These are phyloP conservation scores for Biscogniauxia marginata DNA, from an alignment of 2,329 filamentous ascomycete species.

Conservation along the genomic window DNA sequence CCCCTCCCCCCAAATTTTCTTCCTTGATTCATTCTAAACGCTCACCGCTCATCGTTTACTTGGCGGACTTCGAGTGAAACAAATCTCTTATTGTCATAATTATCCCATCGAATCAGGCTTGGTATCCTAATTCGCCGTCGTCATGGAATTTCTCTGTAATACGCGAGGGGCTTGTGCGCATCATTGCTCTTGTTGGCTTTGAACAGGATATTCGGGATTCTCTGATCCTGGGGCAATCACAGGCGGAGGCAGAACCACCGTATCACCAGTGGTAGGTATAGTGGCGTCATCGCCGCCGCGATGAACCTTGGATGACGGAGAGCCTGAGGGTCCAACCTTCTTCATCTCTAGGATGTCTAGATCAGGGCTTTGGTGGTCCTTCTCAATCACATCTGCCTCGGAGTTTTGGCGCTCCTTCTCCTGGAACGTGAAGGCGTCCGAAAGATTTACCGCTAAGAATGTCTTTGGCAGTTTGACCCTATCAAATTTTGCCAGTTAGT, in stretches of 20 bases:
- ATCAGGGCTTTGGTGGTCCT: slow-evolving; percentile 37
- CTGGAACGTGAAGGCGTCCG: slow-evolving; percentile 61
- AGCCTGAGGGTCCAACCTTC: slow-evolving; percentile 13
- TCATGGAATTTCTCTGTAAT: neutral
- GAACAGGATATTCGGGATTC: slow-evolving; percentile 8
- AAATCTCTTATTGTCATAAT: neutral
- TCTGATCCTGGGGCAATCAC: slow-evolving; percentile 17
- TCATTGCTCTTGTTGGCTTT: slow-evolving; percentile 13
- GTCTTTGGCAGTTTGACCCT: slow-evolving; percentile 67
- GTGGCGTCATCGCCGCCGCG: slow-evolving; percentile 12
- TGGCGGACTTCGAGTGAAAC: neutral
- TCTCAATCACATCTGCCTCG: slow-evolving; percentile 49
- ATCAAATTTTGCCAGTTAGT: slow-evolving; percentile 17
- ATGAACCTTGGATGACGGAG: slow-evolving; percentile 16
- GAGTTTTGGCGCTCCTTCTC: slow-evolving; percentile 51
- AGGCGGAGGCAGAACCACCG: slow-evolving; percentile 24
- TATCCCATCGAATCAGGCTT: neutral
- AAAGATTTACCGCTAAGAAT: slow-evolving; percentile 63
- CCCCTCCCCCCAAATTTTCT: neutral
- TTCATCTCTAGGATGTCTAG: slow-evolving; percentile 27
- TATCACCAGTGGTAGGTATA: slow-evolving; percentile 14
- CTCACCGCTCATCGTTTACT: neutral
- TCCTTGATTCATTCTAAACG: neutral
- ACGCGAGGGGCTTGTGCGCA: neutral
- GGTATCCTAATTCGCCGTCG: neutral